A percentile compares a stretch with the other conserved stretches of the same genome.
phyloP scores from a whole-genome alignment of 2,329 filamentous ascomycete genomes.

The Aureobasidium sp. region DNA sequence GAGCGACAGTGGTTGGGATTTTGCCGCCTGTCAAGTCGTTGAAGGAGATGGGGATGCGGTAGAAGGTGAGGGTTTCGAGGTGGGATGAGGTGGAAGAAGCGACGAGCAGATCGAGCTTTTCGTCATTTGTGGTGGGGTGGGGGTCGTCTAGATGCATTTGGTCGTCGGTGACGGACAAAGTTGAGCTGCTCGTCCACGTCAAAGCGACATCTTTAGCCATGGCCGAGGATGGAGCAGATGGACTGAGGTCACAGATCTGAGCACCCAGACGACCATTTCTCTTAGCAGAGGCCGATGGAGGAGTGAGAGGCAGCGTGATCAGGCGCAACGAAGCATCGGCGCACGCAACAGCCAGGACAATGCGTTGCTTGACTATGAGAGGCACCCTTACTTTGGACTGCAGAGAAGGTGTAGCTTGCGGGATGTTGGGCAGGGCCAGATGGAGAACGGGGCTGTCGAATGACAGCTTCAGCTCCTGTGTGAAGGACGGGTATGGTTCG shows the following conservation, averaged over 20 bases:
- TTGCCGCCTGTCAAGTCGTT: constrained; percentile 27
- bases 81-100: constrained; percentile 31
- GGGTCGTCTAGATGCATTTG: constrained; percentile 10
- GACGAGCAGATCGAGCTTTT: constrained; percentile 30
- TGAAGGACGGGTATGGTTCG: constrained; percentile 47
- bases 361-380: constrained; percentile 36
- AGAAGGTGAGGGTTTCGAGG: constrained; percentile 35
- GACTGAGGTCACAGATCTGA: constrained; percentile 42
- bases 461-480: constrained; percentile 49
- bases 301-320: constrained; percentile 48
- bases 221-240: constrained; percentile 43
- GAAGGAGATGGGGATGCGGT: constrained; percentile 31
- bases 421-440: constrained; percentile 43
- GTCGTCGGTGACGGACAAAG: constrained; percentile 4
- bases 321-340: constrained; percentile 51
- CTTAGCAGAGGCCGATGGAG: constrained; percentile 40
- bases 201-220: constrained; percentile 46
- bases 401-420: constrained; percentile 17
- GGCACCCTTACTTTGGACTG: background rate
- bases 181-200: constrained; percentile 39
- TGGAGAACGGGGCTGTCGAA: constrained; percentile 48
- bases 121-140: background rate
- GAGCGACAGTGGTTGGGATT: constrained; percentile 34
- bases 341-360: constrained; percentile 51
- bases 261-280: constrained; percentile 34